These are phyloP conservation scores for Tylopilus cervinicoccineus DNA, from an alignment of 768 basidiomycete genomes.

Conservation along the genomic window DNA sequence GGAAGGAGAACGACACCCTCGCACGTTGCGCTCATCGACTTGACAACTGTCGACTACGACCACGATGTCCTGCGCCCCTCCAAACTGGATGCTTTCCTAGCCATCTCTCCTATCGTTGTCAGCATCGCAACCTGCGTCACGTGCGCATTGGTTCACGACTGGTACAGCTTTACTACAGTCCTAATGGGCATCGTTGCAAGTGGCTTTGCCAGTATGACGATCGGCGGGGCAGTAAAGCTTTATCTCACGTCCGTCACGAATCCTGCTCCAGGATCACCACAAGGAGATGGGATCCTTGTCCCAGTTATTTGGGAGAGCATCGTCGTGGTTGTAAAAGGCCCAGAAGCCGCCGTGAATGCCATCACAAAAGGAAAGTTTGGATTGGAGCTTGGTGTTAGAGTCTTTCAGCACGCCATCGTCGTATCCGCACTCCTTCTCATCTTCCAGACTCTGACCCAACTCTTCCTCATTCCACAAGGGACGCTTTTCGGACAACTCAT, in stretches of 20 bases:
- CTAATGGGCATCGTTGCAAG: constrained; percentile 29
- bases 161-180: constrained; percentile 29
- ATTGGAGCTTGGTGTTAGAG: constrained; percentile 7
- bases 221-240: constrained; percentile 23
- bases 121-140: constrained; percentile 21
- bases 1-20: constrained; percentile 13
- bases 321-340: constrained; percentile 26
- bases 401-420: constrained; percentile 12
- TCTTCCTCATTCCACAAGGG: constrained; percentile 31
- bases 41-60: constrained; percentile 1
- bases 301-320: constrained; percentile 9
- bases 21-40: constrained; percentile 18
- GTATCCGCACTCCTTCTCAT: constrained; percentile 26
- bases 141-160: constrained; percentile 25
- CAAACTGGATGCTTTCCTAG: not conserved
- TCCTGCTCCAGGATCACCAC: constrained; percentile 16
- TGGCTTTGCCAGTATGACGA: constrained; percentile 24
- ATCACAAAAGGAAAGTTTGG: constrained; percentile 27
- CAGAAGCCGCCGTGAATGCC: constrained; percentile 23
- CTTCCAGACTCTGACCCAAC: constrained; percentile 26
- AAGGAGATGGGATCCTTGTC: constrained; percentile 26
- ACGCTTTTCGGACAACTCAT: constrained; percentile 32
- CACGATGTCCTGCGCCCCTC: not conserved
- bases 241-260: constrained; percentile 4
- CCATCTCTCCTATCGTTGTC: constrained; percentile 23